These are phyloP conservation scores for Clohesyomyces aquaticus DNA, from an alignment of 495 filamentous ascomycete genomes.

Conservation along the genomic window DNA sequence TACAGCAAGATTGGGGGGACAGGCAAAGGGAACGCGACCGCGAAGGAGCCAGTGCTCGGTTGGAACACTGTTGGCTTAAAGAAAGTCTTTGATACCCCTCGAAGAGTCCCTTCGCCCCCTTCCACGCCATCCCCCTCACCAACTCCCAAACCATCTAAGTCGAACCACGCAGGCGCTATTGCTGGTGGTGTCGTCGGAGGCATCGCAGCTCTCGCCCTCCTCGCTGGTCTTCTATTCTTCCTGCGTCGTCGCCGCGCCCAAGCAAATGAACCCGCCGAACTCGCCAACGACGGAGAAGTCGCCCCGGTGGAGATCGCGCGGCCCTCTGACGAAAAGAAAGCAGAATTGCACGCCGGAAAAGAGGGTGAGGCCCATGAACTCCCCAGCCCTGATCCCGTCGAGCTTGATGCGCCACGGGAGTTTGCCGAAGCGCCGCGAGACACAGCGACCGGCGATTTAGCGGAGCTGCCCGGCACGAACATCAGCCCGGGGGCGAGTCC, in stretches of 20 bases:
- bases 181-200: constrained; percentile 45
- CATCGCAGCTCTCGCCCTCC: constrained; percentile 33
- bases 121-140: neutral
- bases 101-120: neutral
- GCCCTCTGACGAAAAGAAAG: constrained; percentile 4
- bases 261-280: constrained; percentile 4
- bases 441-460: constrained; percentile 8
- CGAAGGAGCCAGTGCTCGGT: constrained; percentile 15
- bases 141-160: constrained; percentile 6
- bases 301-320: neutral
- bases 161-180: constrained; percentile 33
- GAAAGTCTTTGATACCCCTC: constrained; percentile 20
- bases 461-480: constrained; percentile 30
- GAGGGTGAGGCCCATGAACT: constrained; percentile 21
- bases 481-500: constrained; percentile 8
- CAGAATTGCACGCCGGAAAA: constrained; percentile 22
- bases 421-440: constrained; percentile 21
- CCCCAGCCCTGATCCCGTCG: constrained; percentile 8
- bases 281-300: constrained; percentile 19
- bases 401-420: constrained; percentile 25
- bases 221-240: constrained; percentile 31
- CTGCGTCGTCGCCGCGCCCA: constrained; percentile 23
- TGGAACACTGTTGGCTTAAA: constrained; percentile 20
- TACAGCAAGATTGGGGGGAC: constrained; percentile 18
- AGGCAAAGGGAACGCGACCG: constrained; percentile 17